A percentile compares a stretch with the other conserved stretches of the same genome.
phyloP scores from a whole-genome alignment of 2,329 filamentous ascomycete genomes.

The Alternaria burnsii region DNA sequence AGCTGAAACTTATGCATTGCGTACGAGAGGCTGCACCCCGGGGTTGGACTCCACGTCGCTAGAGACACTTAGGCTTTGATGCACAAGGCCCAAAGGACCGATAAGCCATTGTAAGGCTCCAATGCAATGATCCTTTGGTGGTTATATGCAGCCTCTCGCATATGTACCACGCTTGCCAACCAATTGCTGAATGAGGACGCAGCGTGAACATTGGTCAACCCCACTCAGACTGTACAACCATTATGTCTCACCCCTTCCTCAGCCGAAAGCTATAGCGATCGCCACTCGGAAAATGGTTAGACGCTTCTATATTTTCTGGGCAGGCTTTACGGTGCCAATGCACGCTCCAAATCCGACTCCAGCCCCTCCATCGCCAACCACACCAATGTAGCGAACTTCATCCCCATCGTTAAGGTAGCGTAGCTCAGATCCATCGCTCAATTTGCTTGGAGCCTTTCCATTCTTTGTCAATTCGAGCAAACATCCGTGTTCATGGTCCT shows the following conservation, averaged over 20 bases:
- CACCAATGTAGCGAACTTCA: slow-evolving; percentile 49
- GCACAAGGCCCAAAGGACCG: background rate
- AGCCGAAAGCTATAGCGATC: background rate
- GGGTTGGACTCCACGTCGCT: slow-evolving; percentile 3
- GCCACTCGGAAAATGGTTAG: background rate
- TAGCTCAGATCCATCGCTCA: slow-evolving; percentile 42
- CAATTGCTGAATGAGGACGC: slow-evolving; percentile 4
- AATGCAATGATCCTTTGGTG: background rate
- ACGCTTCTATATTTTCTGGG: slow-evolving; percentile 15
- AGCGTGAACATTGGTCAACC: slow-evolving; percentile 1
- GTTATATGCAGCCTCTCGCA: slow-evolving; percentile 5
- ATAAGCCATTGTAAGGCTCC: background rate
- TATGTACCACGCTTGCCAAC: slow-evolving; percentile 1
- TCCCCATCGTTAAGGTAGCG: slow-evolving; percentile 56
- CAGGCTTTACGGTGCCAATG: slow-evolving; percentile 46
- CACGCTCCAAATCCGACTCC: slow-evolving; percentile 55
- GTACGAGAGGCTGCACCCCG: background rate
- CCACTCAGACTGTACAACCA: slow-evolving; percentile 1
- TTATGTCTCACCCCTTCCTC: background rate
- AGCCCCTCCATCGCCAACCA: slow-evolving; percentile 42
- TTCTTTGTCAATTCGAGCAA: slow-evolving; percentile 54
- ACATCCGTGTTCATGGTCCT: slow-evolving; percentile 52
- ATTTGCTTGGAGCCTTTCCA: slow-evolving; percentile 39
- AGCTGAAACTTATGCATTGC: background rate
- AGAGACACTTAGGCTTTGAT: slow-evolving; percentile 2